Percentiles rank a stretch among this genome's conserved stretches.
Conservation (phyloP, 345 rosid species). For the Nasturtium officinale region DNA sequence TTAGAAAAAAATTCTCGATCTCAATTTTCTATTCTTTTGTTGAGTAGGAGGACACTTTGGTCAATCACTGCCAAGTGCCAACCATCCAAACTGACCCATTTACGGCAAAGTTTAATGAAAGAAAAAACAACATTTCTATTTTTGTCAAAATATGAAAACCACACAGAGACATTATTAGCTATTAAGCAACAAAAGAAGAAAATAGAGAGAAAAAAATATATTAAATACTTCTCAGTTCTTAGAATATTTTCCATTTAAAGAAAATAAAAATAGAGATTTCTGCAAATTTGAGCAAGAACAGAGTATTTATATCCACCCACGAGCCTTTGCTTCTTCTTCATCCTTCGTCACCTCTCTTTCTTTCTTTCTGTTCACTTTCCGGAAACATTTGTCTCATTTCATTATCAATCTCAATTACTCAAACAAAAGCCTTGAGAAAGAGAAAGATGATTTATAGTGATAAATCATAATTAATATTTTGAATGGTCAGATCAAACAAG, state of each 20-base stretch:
- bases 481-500: constrained; percentile 32
- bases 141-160: constrained; percentile 24
- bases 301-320: constrained; percentile 44
- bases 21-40: constrained; percentile 2
- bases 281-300: constrained; percentile 26
- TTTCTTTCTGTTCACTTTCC: constrained; percentile 26
- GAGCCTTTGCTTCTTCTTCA: constrained; percentile 35
- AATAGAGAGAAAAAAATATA: neutral
- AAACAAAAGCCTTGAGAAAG: constrained; percentile 27
- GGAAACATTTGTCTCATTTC: constrained; percentile 36
- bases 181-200: neutral
- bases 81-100: constrained; percentile 37
- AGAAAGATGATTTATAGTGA: constrained; percentile 10
- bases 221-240: neutral
- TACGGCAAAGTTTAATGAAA: constrained; percentile 36
- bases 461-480: neutral
- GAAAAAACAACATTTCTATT: constrained; percentile 4
- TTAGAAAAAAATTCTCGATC: no score
- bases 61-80: constrained; percentile 39
- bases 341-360: constrained; percentile 39
- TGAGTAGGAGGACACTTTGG: constrained; percentile 23
- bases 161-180: neutral
- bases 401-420: constrained; percentile 16
- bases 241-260: neutral
- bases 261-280: neutral